Percentiles rank a stretch among this genome's conserved stretches.
phyloP scores from a whole-genome alignment of 768 basidiomycete species.

The Podaxis rugospora region DNA sequence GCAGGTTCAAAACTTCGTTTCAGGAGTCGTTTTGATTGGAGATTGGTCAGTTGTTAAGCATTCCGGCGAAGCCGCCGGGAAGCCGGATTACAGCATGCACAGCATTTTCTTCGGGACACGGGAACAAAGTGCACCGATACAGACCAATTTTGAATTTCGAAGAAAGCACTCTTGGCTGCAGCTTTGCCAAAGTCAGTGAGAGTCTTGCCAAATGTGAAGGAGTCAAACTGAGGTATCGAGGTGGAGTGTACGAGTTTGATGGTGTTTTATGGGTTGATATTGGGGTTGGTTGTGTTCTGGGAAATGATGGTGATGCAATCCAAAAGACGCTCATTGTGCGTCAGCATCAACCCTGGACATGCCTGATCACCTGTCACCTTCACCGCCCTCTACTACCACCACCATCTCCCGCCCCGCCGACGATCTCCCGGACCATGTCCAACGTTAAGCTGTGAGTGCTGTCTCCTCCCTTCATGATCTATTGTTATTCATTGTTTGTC shows the following conservation, averaged over 20 bases:
- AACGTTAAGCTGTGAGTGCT: slow-evolving; percentile 32
- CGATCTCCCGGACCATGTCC: slow-evolving; percentile 20
- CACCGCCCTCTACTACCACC: not conserved
- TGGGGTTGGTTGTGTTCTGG: not conserved
- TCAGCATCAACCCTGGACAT: not conserved
- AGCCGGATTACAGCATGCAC: too few species aligned
- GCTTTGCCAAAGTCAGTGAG: too few species aligned
- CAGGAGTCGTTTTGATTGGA: too few species aligned
- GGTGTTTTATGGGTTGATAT: not conserved
- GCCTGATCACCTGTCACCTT: slow-evolving; percentile 2
- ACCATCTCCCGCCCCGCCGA: not conserved
- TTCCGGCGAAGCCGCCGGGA: too few species aligned
- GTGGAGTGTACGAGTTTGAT: not conserved
- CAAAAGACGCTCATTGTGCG: not conserved
- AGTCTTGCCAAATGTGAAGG: too few species aligned
- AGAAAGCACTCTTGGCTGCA: too few species aligned
- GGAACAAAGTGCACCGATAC: too few species aligned
- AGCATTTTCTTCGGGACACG: too few species aligned
- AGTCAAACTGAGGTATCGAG: too few species aligned
- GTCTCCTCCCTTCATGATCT: not conserved
- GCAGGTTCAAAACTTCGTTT: too few species aligned
- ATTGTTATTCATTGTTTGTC: slow-evolving; percentile 8
- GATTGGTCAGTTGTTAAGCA: too few species aligned
- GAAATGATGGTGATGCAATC: slow-evolving; percentile 6
- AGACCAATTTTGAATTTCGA: too few species aligned